Evolutionary conservation across 2,329 filamentous ascomycete species (phyloP).

Genomic region (Herpotrichia juniperi): DNA sequence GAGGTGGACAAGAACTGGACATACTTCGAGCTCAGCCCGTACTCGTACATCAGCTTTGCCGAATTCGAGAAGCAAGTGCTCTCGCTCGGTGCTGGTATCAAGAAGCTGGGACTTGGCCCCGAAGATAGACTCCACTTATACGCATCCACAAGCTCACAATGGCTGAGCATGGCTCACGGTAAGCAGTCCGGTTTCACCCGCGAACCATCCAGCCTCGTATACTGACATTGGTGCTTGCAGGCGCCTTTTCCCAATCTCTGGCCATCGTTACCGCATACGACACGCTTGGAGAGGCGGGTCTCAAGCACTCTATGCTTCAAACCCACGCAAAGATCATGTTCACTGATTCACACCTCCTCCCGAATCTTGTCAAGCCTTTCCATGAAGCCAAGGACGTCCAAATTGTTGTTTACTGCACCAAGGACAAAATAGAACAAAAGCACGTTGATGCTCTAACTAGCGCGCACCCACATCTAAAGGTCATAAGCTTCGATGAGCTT

Average conservation of each 20-base stretch:
- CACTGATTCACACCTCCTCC: slow-evolving; percentile 77
- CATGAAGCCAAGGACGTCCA: slow-evolving; percentile 62
- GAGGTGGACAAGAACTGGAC: slow-evolving; percentile 92
- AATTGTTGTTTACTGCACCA: slow-evolving; percentile 65
- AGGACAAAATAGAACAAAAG: slow-evolving; percentile 57
- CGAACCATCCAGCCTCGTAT: neutral
- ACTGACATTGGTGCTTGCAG: slow-evolving; percentile 35
- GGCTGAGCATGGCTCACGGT: slow-evolving; percentile 82
- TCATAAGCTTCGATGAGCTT: slow-evolving; percentile 63
- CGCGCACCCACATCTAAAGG: slow-evolving; percentile 58
- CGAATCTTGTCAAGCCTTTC: slow-evolving; percentile 59
- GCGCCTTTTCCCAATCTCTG: slow-evolving; percentile 80
- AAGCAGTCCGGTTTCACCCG: slow-evolving; percentile 17
- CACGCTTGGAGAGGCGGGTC: slow-evolving; percentile 82
- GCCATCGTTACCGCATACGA: slow-evolving; percentile 95
- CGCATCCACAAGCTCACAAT: slow-evolving; percentile 79
- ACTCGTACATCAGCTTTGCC: slow-evolving; percentile 76
- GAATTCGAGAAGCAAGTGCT: slow-evolving; percentile 76
- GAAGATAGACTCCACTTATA: slow-evolving; percentile 79
- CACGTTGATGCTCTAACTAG: slow-evolving; percentile 61
- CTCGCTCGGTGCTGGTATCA: slow-evolving; percentile 74
- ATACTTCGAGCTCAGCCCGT: slow-evolving; percentile 82
- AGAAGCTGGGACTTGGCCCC: slow-evolving; percentile 72
- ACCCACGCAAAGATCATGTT: slow-evolving; percentile 84
- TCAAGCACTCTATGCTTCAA: slow-evolving; percentile 85